phyloP scores from a whole-genome alignment of 1,284 basidiomycete genomes.

The Trametes sp. region DNA sequence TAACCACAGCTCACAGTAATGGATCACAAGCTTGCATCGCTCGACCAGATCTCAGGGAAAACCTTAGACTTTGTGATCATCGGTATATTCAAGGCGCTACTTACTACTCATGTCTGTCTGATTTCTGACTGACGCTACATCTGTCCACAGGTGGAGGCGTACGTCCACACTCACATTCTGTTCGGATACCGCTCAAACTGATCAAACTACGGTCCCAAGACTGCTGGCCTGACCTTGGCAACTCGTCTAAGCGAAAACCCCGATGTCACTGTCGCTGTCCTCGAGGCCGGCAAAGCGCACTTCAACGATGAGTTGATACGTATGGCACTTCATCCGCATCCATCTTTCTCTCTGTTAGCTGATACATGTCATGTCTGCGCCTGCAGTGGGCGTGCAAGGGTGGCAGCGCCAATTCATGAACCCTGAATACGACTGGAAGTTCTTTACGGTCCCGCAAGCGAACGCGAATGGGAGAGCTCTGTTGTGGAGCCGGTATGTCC shows the following conservation, averaged over 20 bases:
- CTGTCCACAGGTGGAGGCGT: slow-evolving; percentile 11
- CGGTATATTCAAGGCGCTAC: background rate
- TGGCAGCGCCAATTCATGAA: slow-evolving; percentile 25
- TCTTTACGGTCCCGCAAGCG: slow-evolving; percentile 23
- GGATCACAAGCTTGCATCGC: slow-evolving; percentile 10
- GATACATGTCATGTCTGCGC: too few relatives aligned
- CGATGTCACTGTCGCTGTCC: slow-evolving; percentile 22
- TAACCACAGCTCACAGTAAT: background rate
- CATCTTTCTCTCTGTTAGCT: too few relatives aligned
- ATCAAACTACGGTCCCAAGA: slow-evolving; percentile 2
- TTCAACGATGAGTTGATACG: slow-evolving; percentile 27
- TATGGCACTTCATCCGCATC: slow-evolving; percentile 6
- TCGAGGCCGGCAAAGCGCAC: slow-evolving; percentile 31
- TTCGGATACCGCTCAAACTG: background rate
- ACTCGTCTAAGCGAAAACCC: slow-evolving; percentile 27
- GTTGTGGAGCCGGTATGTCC: slow-evolving; percentile 13
- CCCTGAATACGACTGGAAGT: slow-evolving; percentile 31
- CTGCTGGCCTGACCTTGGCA: slow-evolving; percentile 23
- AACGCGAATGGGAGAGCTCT: slow-evolving; percentile 1
- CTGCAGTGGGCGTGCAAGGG: slow-evolving; percentile 20
- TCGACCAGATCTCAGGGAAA: slow-evolving; percentile 10
- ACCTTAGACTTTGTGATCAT: slow-evolving; percentile 21
- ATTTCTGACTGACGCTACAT: background rate
- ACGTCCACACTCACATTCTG: background rate
- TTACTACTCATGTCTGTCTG: background rate